Conservation (phyloP, 768 basidiomycete species). For the Crassisporium funariophilum region DNA sequence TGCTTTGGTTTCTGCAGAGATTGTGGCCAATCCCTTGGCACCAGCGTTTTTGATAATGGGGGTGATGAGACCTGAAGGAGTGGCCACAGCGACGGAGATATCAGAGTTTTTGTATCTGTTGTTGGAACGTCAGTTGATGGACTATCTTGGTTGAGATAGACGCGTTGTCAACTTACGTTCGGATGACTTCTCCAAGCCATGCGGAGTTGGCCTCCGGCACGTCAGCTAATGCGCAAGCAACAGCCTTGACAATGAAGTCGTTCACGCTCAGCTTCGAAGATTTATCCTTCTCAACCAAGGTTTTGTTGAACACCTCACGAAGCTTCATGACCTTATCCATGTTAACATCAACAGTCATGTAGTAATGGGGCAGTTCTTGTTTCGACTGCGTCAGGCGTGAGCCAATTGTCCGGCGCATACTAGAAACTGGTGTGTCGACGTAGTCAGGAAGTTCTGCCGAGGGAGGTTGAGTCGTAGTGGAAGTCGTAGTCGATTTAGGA, state of each 20-base stretch:
- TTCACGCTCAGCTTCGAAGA: conserved; percentile 87
- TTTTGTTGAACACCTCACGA: conserved; percentile 93
- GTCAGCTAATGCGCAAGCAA: conserved; percentile 86
- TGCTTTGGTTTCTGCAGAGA: conserved; percentile 89
- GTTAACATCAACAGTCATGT: conserved; percentile 90
- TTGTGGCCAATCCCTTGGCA: conserved; percentile 87
- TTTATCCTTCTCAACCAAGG: conserved; percentile 84
- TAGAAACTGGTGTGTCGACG: conserved; percentile 86
- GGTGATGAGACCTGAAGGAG: conserved; percentile 93
- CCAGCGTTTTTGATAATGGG: conserved; percentile 96
- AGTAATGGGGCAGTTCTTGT: conserved; percentile 96
- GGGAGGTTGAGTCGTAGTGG: conserved; percentile 48
- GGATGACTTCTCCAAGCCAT: conserved; percentile 94
- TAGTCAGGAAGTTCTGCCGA: conserved; percentile 70
- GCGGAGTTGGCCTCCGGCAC: conserved; percentile 98
- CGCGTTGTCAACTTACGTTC: conserved; percentile 67
- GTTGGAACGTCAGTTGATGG: conserved; percentile 4
- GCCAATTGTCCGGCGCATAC: conserved; percentile 95
- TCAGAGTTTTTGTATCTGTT: conserved; percentile 93
- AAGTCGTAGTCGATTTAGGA: conserved; percentile 41
- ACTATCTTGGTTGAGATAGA: not conserved
- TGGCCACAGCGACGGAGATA: conserved; percentile 96
- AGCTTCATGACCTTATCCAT: conserved; percentile 97
- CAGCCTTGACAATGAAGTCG: conserved; percentile 97
- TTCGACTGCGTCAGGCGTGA: conserved; percentile 90